Evolutionary conservation across 768 basidiomycete genomes (phyloP), one percentile per base, ranked within the genome.

Genomic region (Asterophora lycoperdoides): DNA sequence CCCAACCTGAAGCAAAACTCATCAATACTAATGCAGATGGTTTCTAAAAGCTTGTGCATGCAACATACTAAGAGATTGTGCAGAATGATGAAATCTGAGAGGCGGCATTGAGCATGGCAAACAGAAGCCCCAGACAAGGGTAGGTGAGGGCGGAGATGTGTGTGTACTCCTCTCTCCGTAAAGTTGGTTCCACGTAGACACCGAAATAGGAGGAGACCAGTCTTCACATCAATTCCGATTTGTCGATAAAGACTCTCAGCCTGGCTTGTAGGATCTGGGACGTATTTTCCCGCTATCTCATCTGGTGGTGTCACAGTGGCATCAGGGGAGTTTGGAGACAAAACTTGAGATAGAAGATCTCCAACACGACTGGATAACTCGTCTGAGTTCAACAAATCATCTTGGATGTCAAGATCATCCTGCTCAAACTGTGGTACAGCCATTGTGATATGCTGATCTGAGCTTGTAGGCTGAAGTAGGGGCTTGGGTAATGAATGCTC

Each of bases 131-230:
- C 61, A 33, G 53, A 63, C 4, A 54, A 55, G 15, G 57, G 64
- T 11, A 60, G 38, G 6, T 44, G 49, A 29, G 59, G 42, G 1
- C 48, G 52, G 8, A 68, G 51, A 44, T 64, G 65, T 0, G 59
- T 61, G 44, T 73, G 69, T 3, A 73, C 64, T 8, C 65, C 66
- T 18, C 70, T 67, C 53, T 72, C 64, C 2, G 63, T 64, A 11
- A 43, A 47, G 19, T 70, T 71, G 8, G 71, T 70, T 0, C 67
- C 68, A 3, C 59, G 49, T 1, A 56, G 33, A 46, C 68, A 67
- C 0, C 54, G 46, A 28, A 65, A 68, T 4, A 66, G 51, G 1
- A 62, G 55, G 1, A 66, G 49, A 10, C 54, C 58, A 23, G 46
- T 44, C 23, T 60, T 60, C 4, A 15, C 18, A 44, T 66, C 64